These are phyloP conservation scores for Parachlorella kessleri DNA, from an alignment of 139 green algal species.

Conservation along the genomic window DNA sequence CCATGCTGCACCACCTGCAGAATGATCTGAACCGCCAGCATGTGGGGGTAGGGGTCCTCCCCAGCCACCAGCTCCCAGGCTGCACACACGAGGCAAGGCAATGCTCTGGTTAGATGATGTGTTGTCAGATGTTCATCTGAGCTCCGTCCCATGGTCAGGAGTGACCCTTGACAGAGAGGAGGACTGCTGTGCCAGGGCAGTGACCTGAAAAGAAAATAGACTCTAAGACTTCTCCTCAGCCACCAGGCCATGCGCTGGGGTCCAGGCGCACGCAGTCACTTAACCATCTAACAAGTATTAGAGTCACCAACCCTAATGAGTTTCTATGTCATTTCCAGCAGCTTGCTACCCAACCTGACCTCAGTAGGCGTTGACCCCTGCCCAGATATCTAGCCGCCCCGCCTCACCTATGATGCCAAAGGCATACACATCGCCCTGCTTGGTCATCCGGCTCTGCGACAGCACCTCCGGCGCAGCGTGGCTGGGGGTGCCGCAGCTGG, in stretches of 20 bases:
- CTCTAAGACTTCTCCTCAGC: too few relatives aligned
- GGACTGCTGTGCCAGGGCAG: not conserved
- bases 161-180: not conserved
- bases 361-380: too few relatives aligned
- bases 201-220: too few relatives aligned
- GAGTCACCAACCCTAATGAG: too few relatives aligned
- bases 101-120: too few relatives aligned
- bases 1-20: slow-evolving; percentile 16
- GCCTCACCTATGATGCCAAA: slow-evolving; percentile 44
- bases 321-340: too few relatives aligned
- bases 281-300: too few relatives aligned
- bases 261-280: too few relatives aligned
- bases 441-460: slow-evolving; percentile 8
- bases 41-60: slow-evolving; percentile 1
- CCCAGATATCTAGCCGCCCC: too few relatives aligned
- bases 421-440: slow-evolving; percentile 36
- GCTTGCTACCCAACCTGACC: too few relatives aligned
- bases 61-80: slow-evolving; percentile 22
- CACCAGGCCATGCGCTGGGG: too few relatives aligned
- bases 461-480: slow-evolving; percentile 57
- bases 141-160: not conserved
- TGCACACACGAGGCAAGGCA: not conserved
- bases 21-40: slow-evolving; percentile 21
- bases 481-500: slow-evolving; percentile 40
- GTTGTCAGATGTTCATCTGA: too few relatives aligned